These are phyloP conservation scores for Scalesia atractyloides DNA, from an alignment of 129 eudicot genomes.

Conservation along the genomic window DNA sequence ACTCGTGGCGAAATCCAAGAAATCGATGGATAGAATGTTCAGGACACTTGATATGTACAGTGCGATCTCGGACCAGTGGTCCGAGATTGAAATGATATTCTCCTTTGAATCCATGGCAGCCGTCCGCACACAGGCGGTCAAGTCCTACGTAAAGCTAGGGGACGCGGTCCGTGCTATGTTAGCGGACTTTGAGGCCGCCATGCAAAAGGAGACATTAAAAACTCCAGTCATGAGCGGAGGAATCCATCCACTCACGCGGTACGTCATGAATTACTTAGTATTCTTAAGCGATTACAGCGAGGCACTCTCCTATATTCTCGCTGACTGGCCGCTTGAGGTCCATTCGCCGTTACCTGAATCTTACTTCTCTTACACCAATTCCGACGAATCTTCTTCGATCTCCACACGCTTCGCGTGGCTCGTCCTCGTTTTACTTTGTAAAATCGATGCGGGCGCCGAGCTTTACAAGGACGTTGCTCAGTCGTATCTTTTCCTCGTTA, in stretches of 20 bases:
- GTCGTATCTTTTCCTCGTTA: slow-evolving; percentile 74
- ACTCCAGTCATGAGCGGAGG: slow-evolving; percentile 62
- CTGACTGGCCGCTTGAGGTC: slow-evolving; percentile 48
- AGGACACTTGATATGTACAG: slow-evolving; percentile 61
- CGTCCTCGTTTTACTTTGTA: slow-evolving; percentile 71
- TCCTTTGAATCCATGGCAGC: slow-evolving; percentile 50
- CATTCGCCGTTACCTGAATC: slow-evolving; percentile 70
- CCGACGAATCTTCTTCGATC: slow-evolving; percentile 42
- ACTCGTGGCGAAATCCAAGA: slow-evolving; percentile 61
- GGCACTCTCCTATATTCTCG: slow-evolving; percentile 55
- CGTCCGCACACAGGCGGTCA: slow-evolving; percentile 54
- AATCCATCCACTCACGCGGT: slow-evolving; percentile 75
- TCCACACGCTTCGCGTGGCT: slow-evolving; percentile 69
- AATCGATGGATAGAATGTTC: slow-evolving; percentile 79
- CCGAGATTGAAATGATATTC: slow-evolving; percentile 66
- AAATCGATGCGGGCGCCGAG: slow-evolving; percentile 73
- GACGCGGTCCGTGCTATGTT: slow-evolving; percentile 58
- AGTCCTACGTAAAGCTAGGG: slow-evolving; percentile 54
- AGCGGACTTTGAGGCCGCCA: slow-evolving; percentile 65
- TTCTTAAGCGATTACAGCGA: slow-evolving; percentile 60
- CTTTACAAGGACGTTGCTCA: slow-evolving; percentile 68
- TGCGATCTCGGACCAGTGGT: slow-evolving; percentile 49
- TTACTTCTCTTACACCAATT: slow-evolving; percentile 45
- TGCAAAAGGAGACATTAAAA: slow-evolving; percentile 71
- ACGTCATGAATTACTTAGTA: slow-evolving; percentile 85